These are phyloP conservation scores for Kazachstania sp. DNA, from an alignment of 1,139 yeast genomes.

Conservation along the genomic window DNA sequence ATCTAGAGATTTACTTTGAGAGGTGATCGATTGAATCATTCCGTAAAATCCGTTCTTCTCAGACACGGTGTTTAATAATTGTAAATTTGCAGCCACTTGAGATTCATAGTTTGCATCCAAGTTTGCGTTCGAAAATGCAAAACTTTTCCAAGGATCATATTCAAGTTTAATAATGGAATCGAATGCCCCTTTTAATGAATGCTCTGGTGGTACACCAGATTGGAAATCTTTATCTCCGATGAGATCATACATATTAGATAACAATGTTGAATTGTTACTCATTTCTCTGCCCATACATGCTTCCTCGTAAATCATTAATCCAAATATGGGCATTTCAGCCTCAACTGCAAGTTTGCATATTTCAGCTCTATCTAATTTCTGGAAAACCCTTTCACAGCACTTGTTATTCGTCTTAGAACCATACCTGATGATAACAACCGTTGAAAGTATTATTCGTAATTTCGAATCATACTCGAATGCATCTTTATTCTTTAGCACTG, in stretches of 20 bases:
- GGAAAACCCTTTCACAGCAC: slow-evolving; percentile 34
- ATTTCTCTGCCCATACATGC: slow-evolving; percentile 16
- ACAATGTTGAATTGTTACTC: slow-evolving; percentile 14
- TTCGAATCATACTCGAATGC: slow-evolving; percentile 22
- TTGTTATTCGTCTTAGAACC: slow-evolving; percentile 35
- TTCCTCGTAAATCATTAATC: slow-evolving; percentile 53
- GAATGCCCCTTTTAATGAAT: slow-evolving; percentile 46
- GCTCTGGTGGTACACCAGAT: slow-evolving; percentile 53
- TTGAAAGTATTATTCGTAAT: slow-evolving; percentile 33
- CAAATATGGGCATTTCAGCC: slow-evolving; percentile 37
- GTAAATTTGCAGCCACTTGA: neutral
- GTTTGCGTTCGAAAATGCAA: slow-evolving; percentile 49
- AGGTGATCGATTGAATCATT: slow-evolving; percentile 16
- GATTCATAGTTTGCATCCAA: slow-evolving; percentile 47
- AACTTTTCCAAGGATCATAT: slow-evolving; percentile 35
- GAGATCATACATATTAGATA: slow-evolving; percentile 38
- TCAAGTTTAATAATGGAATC: slow-evolving; percentile 34
- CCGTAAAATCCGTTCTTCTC: slow-evolving; percentile 24
- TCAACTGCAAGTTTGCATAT: slow-evolving; percentile 35
- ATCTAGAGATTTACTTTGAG: neutral
- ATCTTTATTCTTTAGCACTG: slow-evolving; percentile 1
- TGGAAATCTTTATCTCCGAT: slow-evolving; percentile 52
- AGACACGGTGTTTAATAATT: slow-evolving; percentile 6
- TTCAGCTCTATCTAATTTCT: slow-evolving; percentile 30
- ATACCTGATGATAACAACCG: slow-evolving; percentile 39